A percentile compares a stretch with the other conserved stretches of the same genome.
phyloP scores from a whole-genome alignment of 2,329 filamentous ascomycete genomes.

The Fusarium chuoi region DNA sequence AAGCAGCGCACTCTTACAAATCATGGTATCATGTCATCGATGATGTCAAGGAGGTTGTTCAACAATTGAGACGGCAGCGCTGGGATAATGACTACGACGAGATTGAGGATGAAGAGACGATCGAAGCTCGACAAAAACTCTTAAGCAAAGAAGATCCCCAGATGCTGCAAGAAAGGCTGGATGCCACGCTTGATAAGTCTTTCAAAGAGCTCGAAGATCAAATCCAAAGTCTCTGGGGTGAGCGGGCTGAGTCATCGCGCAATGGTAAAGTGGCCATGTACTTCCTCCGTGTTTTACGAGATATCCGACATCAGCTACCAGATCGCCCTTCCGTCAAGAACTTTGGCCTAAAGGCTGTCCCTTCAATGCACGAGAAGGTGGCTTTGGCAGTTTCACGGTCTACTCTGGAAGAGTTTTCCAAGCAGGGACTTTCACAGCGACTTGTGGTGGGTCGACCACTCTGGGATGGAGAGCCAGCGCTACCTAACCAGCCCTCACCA shows the following conservation, averaged over 20 bases:
- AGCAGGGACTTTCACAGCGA: constrained; percentile 55
- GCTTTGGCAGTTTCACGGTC: constrained; percentile 62
- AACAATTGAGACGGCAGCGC: constrained; percentile 71
- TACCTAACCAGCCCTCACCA: constrained; percentile 84
- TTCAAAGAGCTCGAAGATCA: constrained; percentile 69
- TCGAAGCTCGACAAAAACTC: constrained; percentile 72
- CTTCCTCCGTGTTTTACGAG: constrained; percentile 77
- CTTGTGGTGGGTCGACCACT: constrained; percentile 71
- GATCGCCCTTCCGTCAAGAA: constrained; percentile 58
- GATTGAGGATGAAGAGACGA: constrained; percentile 77
- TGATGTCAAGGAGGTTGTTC: constrained; percentile 70
- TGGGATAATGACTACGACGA: constrained; percentile 82
- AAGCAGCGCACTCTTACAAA: constrained; percentile 71
- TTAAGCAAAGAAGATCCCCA: constrained; percentile 79
- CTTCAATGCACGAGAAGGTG: constrained; percentile 71
- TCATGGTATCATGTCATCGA: constrained; percentile 81
- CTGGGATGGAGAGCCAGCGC: constrained; percentile 81
- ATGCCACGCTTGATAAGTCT: constrained; percentile 64
- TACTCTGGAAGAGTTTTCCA: constrained; percentile 60
- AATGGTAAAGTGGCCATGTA: constrained; percentile 69
- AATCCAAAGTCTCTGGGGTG: constrained; percentile 61
- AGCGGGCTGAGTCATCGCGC: constrained; percentile 57
- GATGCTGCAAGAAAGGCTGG: constrained; percentile 68
- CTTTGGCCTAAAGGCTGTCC: constrained; percentile 71
- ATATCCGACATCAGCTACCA: constrained; percentile 75